Conservation (phyloP, 1,139 yeast species). For the Taiozyma onychis region DNA sequence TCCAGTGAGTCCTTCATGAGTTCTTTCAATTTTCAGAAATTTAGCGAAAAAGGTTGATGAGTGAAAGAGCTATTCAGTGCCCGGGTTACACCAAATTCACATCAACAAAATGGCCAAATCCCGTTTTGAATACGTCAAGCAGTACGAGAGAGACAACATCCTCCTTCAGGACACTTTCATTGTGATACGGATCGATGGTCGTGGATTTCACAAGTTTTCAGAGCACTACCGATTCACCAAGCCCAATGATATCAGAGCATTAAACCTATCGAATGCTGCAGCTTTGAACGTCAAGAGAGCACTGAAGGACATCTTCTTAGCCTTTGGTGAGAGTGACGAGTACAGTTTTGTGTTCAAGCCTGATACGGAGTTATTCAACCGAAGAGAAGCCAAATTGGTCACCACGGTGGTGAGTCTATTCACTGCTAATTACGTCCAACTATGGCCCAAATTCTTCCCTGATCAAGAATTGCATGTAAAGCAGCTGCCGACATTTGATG, state of each 20-base stretch:
- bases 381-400: slow-evolving; percentile 73
- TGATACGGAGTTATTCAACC: slow-evolving; percentile 62
- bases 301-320: slow-evolving; percentile 69
- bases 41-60: no score
- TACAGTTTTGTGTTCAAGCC: slow-evolving; percentile 72
- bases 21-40: no score
- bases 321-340: slow-evolving; percentile 96
- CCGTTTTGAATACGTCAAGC: slow-evolving; percentile 77
- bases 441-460: slow-evolving; percentile 61
- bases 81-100: no score
- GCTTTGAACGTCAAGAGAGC: slow-evolving; percentile 60
- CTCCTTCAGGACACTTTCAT: slow-evolving; percentile 79
- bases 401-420: slow-evolving; percentile 80
- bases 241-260: slow-evolving; percentile 81
- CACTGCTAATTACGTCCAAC: slow-evolving; percentile 65
- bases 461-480: slow-evolving; percentile 32
- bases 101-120: slow-evolving; percentile 60
- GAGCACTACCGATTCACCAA: slow-evolving; percentile 66
- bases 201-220: slow-evolving; percentile 88
- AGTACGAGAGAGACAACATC: slow-evolving; percentile 68
- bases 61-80: no score
- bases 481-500: slow-evolving; percentile 82
- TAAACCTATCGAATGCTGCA: slow-evolving; percentile 74
- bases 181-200: slow-evolving; percentile 85
- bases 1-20: no score